A percentile compares a stretch with the other conserved stretches of the same genome.
Evolutionary conservation across 768 basidiomycete genomes (phyloP).

Genomic region (Psilocybe azurescens): DNA sequence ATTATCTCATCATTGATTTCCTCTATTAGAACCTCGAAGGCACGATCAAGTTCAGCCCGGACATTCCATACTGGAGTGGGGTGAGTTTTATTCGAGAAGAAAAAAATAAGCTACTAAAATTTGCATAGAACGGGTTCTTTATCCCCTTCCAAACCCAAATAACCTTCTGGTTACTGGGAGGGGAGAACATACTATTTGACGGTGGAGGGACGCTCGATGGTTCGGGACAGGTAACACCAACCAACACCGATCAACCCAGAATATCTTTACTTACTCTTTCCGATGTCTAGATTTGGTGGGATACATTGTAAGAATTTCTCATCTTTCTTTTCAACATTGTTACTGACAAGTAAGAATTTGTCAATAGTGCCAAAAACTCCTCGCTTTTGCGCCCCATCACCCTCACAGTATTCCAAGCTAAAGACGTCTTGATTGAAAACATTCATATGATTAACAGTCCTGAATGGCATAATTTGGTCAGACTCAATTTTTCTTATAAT

Average conservation of each 20-base stretch:
- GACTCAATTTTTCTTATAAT: constrained; percentile 5
- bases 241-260: neutral
- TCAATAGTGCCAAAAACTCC: constrained; percentile 45
- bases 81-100: constrained; percentile 28
- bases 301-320: constrained; percentile 44
- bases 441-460: constrained; percentile 56
- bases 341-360: neutral
- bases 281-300: constrained; percentile 53
- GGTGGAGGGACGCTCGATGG: constrained; percentile 73
- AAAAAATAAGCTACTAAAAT: neutral
- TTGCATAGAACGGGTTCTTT: constrained; percentile 51
- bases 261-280: neutral
- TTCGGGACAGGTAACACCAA: constrained; percentile 55
- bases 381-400: constrained; percentile 58
- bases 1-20: neutral
- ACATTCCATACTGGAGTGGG: constrained; percentile 59
- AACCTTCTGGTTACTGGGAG: constrained; percentile 62
- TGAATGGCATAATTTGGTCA: constrained; percentile 57
- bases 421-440: constrained; percentile 49
- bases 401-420: constrained; percentile 57
- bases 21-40: constrained; percentile 49
- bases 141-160: constrained; percentile 59
- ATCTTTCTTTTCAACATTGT: neutral
- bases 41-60: constrained; percentile 52
- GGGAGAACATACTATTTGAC: constrained; percentile 49